Base-by-base conservation (phyloP, 768 basidiomycete species). In the Hydnum rufescens region DNA sequence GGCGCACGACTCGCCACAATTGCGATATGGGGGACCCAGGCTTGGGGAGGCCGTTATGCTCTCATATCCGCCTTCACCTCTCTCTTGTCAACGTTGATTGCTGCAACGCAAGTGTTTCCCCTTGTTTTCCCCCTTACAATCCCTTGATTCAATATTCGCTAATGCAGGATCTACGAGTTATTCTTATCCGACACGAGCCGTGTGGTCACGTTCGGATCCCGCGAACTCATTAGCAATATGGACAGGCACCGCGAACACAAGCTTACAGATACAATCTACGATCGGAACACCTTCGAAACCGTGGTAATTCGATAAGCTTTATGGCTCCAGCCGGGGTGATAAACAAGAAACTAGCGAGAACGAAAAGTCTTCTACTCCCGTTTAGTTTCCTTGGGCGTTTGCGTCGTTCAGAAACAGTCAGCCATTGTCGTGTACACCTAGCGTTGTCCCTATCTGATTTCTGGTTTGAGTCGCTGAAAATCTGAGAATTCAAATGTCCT, bases 101-200 rank as follows among this genome's bases (percentile, higher is more conserved):
- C 48, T 26, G 52, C 52, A 18, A 22, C 28, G 32, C 28, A 47
- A 47, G 44, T 47, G 16, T 39, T 19, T 8, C 34, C 8, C 8
- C 34, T 19, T 19, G 8, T 8, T 19, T 39, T 8, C 8, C 34
- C 34, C 34, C 8, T 39, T 8, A 39, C 28, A 26, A 47, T 47
- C 13, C 44, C 8, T 8, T 13, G 44, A 47, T 47, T 8, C 6
- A 16, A 25, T 47, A n/a, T n/a, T 47, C 6, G 16, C 8, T 26
- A 13, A 47, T 47, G 23, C 25, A 31, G 49, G 6, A 26, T 53
- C 4, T 47, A 53, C 16, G 43, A 51, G 23, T 32, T 53, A 16
- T 53, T 53, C 23, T 30, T 53, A 4, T 43, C 39, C 5, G 52
- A 53, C 42, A 42, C 52, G 49, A 49, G 16, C 5, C 42, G 52